Base-by-base conservation (phyloP, 2,329 filamentous ascomycete species). In the Aspergillus pseudotamarii region DNA sequence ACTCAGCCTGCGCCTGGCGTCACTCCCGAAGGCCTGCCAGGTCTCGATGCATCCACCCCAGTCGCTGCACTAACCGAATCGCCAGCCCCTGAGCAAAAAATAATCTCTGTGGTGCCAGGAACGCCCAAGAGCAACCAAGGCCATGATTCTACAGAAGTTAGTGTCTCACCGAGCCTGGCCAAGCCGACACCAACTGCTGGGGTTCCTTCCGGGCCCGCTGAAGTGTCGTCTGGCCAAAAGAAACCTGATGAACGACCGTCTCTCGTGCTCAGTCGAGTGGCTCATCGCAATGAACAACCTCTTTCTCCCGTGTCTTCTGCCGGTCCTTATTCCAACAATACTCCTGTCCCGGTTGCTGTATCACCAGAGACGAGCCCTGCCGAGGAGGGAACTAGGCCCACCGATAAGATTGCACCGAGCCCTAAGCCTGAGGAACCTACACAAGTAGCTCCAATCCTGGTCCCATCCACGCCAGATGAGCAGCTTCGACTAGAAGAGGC, bases 281-380 rank as follows among this genome's bases (percentile, higher is more conserved):
- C 48, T 19, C 65, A 71, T 23, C 62, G 68, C 19, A 51, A 68
- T 45, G 78, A 81, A 58, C 77, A 79, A 54, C 78, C 78, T 23
- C 75, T 80, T 41, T 81, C 80, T 11, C 86, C 86, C 28, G 85
- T 82, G 10, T 94, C 92, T 6, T 93, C 90, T 1, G 80, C 86
- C 60, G 88, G 84, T 36, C 85, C 89, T 1, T 89, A 89, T 69
- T 93, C 91, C 50, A 88, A 88, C 60, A 88, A 89, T 26, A 95
- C 92, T 0, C 90, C 92, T 1, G 86, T 85, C 41, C 84, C 89
- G 45, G 85, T 89, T 64, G 86, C 90, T 66, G 85, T 84, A 8
- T 93, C 91, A 1, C 87, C 90, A 1, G 89, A 90, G 68, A 93
- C 91, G 1, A 93, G 90, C 69, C 89, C 90, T 1, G 90, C 91